phyloP scores from a whole-genome alignment of 1,139 yeast species.

The Trichomonascaceae sp. region DNA sequence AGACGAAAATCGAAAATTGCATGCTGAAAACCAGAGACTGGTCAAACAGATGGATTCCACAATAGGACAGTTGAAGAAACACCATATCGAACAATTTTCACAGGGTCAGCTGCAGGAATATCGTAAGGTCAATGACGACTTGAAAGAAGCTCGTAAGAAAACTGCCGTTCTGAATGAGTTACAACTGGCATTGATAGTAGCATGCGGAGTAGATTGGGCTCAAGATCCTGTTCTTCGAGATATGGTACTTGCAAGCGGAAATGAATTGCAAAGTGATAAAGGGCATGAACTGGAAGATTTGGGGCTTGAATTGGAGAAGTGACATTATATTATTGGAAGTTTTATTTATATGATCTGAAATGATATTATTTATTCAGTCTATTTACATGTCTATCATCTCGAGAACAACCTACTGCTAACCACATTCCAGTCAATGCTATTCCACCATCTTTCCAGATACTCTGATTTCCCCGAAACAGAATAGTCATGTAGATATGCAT shows the following conservation, averaged over 20 bases:
- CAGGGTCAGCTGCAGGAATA: conserved; percentile 12
- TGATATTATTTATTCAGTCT: no score
- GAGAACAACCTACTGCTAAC: conserved; percentile 33
- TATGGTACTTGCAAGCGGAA: conserved; percentile 17
- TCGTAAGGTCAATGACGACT: conserved; percentile 6
- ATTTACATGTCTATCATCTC: background rate
- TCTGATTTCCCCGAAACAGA: conserved; percentile 71
- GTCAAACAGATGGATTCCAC: conserved; percentile 10
- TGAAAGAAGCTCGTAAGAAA: conserved; percentile 12
- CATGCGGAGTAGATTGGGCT: conserved; percentile 23
- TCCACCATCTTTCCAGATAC: conserved; percentile 71
- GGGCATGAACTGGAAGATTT: background rate
- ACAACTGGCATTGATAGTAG: conserved; percentile 19
- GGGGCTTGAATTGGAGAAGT: background rate
- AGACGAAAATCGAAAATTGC: conserved; percentile 10
- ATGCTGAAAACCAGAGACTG: conserved; percentile 11
- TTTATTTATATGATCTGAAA: no score
- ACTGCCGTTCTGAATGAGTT: conserved; percentile 20
- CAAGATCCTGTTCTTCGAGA: conserved; percentile 14
- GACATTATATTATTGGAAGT: background rate
- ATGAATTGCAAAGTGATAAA: conserved; percentile 1
- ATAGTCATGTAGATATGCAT: conserved; percentile 75
- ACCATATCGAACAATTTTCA: conserved; percentile 12
- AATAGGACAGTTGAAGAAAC: conserved; percentile 2
- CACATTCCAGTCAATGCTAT: conserved; percentile 81